Conservation (phyloP, 345 rosid genomes). For the Turritis glabra region DNA sequence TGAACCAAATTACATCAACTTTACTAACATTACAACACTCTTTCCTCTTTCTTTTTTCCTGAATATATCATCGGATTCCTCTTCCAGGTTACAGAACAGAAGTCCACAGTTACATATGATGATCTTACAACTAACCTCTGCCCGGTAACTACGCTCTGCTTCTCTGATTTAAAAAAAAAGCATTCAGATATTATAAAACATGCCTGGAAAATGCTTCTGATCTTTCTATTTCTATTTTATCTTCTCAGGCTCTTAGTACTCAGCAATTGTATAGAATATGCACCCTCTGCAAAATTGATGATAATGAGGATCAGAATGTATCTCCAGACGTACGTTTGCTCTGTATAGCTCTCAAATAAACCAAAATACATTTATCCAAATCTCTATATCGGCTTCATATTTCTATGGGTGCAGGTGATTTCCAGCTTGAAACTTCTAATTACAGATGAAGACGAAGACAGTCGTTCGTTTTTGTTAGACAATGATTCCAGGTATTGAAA, state of each 20-base stretch:
- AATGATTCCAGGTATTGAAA: constrained; percentile 67
- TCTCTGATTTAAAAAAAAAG: no score
- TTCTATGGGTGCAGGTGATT: constrained; percentile 58
- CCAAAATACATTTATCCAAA: neutral
- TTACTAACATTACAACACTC: neutral
- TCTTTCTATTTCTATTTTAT: neutral
- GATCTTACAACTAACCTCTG: constrained; percentile 84
- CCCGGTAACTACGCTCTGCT: constrained; percentile 63
- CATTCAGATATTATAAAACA: neutral
- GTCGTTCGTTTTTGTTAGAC: constrained; percentile 68
- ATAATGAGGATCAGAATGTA: constrained; percentile 58
- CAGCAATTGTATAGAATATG: constrained; percentile 91
- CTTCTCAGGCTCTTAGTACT: constrained; percentile 67
- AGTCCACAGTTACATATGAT: constrained; percentile 78
- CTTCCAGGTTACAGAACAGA: constrained; percentile 75
- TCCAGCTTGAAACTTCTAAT: constrained; percentile 76
- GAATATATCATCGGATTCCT: constrained; percentile 7
- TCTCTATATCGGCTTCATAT: neutral
- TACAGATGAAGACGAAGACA: constrained; percentile 67
- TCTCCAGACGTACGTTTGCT: constrained; percentile 61
- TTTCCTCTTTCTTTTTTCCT: constrained; percentile 1
- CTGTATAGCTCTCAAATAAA: neutral
- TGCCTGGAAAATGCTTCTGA: constrained; percentile 6
- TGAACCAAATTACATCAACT: constrained; percentile 21
- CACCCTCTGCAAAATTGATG: constrained; percentile 68